These are phyloP conservation scores for Ogataea glucozyma DNA, from an alignment of 805 yeast genomes.

Conservation along the genomic window DNA sequence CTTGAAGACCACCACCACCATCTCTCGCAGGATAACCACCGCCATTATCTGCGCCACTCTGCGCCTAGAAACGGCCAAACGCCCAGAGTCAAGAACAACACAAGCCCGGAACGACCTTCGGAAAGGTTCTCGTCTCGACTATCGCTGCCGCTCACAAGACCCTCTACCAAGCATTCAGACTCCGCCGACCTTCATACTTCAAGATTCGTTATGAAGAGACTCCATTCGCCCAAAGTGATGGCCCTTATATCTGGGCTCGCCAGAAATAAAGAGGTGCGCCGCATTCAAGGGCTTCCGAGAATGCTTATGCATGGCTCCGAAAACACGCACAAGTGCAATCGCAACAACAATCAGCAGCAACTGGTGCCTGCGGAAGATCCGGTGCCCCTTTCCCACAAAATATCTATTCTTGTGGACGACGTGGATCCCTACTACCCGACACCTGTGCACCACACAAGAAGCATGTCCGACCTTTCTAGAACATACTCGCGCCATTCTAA, in stretches of 20 bases:
- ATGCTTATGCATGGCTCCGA: slow-evolving; percentile 2
- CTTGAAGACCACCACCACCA: background rate
- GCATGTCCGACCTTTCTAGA: slow-evolving; percentile 7
- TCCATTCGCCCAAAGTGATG: slow-evolving; percentile 3
- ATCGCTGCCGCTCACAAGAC: background rate
- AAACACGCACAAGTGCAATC: slow-evolving; percentile 3
- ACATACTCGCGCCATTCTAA: slow-evolving; percentile 10
- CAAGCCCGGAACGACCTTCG: background rate
- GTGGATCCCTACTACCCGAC: slow-evolving; percentile 3
- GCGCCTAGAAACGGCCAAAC: background rate
- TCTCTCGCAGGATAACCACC: background rate
- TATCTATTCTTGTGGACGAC: slow-evolving; percentile 1
- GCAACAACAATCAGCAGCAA: slow-evolving; percentile 1
- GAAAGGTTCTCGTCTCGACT: background rate
- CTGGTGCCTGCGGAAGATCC: background rate
- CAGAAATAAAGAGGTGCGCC: slow-evolving; percentile 4
- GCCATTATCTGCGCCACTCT: background rate
- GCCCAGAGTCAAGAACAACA: background rate
- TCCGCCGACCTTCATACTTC: slow-evolving; percentile 3
- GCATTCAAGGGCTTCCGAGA: slow-evolving; percentile 6
- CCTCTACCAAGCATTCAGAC: background rate
- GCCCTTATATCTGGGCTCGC: slow-evolving; percentile 2
- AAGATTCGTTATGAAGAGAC: slow-evolving; percentile 1
- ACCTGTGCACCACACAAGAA: background rate
- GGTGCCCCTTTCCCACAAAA: background rate